Conservation (phyloP, 192 early-diverging fungal genomes). For the Dissophora globulifera region DNA sequence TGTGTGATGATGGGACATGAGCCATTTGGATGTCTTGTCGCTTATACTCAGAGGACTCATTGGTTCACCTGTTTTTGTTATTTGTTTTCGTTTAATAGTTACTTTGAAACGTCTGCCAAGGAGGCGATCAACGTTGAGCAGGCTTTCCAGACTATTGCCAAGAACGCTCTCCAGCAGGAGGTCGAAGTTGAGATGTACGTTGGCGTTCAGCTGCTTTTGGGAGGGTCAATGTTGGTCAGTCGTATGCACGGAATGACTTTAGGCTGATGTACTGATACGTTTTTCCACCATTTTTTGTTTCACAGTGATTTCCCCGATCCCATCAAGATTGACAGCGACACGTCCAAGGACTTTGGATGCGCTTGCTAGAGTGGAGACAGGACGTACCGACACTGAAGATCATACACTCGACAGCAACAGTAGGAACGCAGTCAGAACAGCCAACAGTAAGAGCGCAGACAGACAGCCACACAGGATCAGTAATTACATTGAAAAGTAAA, state of each 20-base stretch:
- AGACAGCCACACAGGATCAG: no score
- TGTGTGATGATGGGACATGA: not conserved
- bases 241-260: no score
- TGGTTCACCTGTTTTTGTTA: no score
- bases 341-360: constrained; percentile 68
- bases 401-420: not conserved
- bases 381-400: no score
- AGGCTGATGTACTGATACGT: constrained; percentile 45
- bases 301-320: constrained; percentile 88
- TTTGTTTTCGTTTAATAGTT: constrained; percentile 56
- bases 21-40: not conserved
- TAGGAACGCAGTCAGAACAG: no score
- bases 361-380: constrained; percentile 69
- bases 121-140: constrained; percentile 98
- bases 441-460: no score
- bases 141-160: constrained; percentile 97
- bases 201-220: no score
- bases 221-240: no score
- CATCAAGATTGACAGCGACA: constrained; percentile 88
- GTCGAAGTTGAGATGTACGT: constrained; percentile 86
- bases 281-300: constrained; percentile 3
- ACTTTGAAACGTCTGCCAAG: constrained; percentile 99
- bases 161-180: constrained; percentile 95
- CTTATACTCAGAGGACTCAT: no score
- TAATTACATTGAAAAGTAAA: no score